Base-by-base conservation (phyloP, 2,329 filamentous ascomycete genomes). In the Aspergillus jensenii region DNA sequence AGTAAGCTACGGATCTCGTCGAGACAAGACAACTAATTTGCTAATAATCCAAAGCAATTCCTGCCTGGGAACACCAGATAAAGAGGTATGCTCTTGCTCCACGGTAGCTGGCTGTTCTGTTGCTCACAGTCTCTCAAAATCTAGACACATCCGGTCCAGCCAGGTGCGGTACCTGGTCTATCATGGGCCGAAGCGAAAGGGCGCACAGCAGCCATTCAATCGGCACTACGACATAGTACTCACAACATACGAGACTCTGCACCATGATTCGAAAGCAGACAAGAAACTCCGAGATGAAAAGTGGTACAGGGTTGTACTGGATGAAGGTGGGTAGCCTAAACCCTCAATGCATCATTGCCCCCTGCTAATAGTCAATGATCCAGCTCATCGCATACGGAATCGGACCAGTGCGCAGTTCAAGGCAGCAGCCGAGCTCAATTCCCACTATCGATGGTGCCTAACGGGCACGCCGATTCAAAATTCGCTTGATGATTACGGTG, bases 391-490 rank as follows among this genome's bases (percentile, higher is more conserved):
- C 21, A 57, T 57, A 12, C 48, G 55, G 14, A 52, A 39, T 49
- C 41, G 17, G 15, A 23, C 48, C 5, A 41, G 15, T 17, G 6
- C 55, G 1, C n/a, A 57, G 17, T 57, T 52, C 31, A 25, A 45
- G 8, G 40, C 48, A 0, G 55, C 35, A 14, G 19, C n/a, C 19
- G n/a, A 40, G 2, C 17, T 57, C 6, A 37, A 47, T n/a, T 41
- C 55, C 3, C 19, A 52, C 8, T 35, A 17, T 2, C 48, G 55
- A 8, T 57, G 55, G 55, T 57, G 55, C 17, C 35, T 57, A 4
- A 57, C 55, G 3, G 55, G 55, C 4, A 57, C 55, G 3, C 55
- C 55, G 4, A 48, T 57, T 7, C 48, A 52, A 35, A 52, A 53
- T 23, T 40, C 27, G 8, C 31, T 57, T 8, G 33, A 47, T 15